Evolutionary conservation across 345 rosid species (phyloP), one percentile per base, ranked within the genome.

Genomic region (Iberis pinnata): DNA sequence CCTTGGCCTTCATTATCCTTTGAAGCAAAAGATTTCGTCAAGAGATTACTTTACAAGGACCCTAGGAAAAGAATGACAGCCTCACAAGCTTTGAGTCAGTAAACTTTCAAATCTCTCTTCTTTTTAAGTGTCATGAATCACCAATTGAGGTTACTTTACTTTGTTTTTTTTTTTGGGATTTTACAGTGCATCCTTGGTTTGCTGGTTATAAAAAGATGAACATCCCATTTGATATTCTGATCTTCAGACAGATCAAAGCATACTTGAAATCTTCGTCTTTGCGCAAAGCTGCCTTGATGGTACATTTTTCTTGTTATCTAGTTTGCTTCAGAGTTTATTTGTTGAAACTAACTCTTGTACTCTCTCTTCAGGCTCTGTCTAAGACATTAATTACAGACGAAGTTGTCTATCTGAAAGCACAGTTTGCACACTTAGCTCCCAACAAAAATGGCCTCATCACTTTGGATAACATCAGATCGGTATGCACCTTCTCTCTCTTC

Each of bases 151-250:
- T 53, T 22, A 39, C 46, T 22, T 6, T 22, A 22, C 33, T 29
- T 29, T 6, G 9, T 6, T 29, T 5, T 41, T 0, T 27, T 6
- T 29, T 5, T 41, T 0, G 14, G 16, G 54, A 41, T 24, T 70
- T 56, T 56, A 18, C 79, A 92, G 98, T 89, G 71, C 97, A 92
- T 76, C 94, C 99, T 49, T 92, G 99, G 99, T 67, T 88, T 5
- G 70, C 77, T 44, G 71, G 75, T 36, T 62, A 52, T 54, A 66
- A 61, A 31, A 73, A 68, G 31, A 70, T 71, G 17, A 82, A 75
- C 63, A 73, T 85, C 55, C 88, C 95, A 53, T 80, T 85, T 43
- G 99, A 92, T 76, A 69, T 88, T 62, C 58, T 74, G 25, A 70
- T 85, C 52, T 79, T 88, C 56, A 83, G 61, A 76, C 86, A 75